phyloP scores from a whole-genome alignment of 805 yeast species.

The Cyberlindnera veronae region DNA sequence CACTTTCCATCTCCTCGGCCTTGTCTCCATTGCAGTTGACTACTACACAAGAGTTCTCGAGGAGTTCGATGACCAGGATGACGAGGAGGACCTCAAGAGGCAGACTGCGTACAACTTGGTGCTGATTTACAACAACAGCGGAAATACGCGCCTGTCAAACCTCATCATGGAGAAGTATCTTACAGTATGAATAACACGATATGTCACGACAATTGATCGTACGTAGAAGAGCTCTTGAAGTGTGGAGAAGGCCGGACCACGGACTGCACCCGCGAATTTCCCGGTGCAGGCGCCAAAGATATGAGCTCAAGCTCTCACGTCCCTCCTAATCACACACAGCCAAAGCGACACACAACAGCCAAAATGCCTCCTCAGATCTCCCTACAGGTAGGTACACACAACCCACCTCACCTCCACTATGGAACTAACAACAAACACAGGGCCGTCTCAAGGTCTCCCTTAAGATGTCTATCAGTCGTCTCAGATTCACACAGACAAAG shows the following conservation, averaged over 20 bases:
- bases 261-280: neutral
- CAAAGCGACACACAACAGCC: neutral
- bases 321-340: neutral
- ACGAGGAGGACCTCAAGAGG: constrained; percentile 55
- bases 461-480: constrained; percentile 67
- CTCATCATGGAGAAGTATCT: constrained; percentile 63
- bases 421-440: constrained; percentile 11
- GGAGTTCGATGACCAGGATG: constrained; percentile 30
- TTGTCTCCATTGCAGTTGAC: constrained; percentile 65
- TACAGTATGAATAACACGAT: constrained; percentile 19
- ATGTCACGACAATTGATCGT: neutral
- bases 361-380: constrained; percentile 29
- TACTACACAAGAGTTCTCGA: constrained; percentile 68
- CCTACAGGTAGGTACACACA: constrained; percentile 27
- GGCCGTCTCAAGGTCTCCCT: constrained; percentile 31
- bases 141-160: constrained; percentile 64
- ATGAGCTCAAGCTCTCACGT: neutral
- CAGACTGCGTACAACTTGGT: constrained; percentile 88
- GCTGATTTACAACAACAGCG: constrained; percentile 70
- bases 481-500: constrained; percentile 66
- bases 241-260: neutral
- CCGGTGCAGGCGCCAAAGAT: neutral
- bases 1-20: constrained; percentile 78
- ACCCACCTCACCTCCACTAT: too few species aligned
- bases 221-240: too few species aligned